These are phyloP conservation scores for Cladosporium austrohemisphaericum DNA, from an alignment of 2,329 filamentous ascomycete species.

Conservation along the genomic window DNA sequence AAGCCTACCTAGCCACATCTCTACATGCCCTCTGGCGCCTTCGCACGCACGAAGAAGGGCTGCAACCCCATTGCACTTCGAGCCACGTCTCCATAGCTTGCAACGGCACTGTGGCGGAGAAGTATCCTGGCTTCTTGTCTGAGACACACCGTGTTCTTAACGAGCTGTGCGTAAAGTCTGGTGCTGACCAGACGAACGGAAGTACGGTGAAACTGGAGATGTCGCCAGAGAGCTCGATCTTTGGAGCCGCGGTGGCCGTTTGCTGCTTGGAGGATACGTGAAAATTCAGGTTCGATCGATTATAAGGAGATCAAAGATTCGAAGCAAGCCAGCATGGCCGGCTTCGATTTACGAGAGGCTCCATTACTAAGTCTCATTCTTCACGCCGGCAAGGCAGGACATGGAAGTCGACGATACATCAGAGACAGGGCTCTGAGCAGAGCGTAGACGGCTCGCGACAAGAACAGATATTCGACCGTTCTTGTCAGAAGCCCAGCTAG, in stretches of 20 bases:
- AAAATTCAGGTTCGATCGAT: not conserved
- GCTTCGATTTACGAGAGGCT: no score
- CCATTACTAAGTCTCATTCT: no score
- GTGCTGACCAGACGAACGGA: slow-evolving; percentile 32
- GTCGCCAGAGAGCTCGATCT: slow-evolving; percentile 69
- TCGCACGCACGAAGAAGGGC: slow-evolving; percentile 45
- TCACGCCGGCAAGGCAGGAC: no score
- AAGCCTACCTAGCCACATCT: slow-evolving; percentile 59
- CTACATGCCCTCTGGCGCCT: slow-evolving; percentile 61
- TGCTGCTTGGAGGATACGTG: slow-evolving; percentile 23
- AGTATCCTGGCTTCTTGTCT: slow-evolving; percentile 65
- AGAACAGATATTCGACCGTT: no score
- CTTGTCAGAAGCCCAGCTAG: no score
- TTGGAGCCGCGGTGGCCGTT: slow-evolving; percentile 68
- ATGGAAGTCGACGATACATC: no score
- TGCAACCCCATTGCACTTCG: slow-evolving; percentile 28
- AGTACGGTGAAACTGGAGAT: slow-evolving; percentile 59
- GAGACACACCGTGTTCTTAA: slow-evolving; percentile 63
- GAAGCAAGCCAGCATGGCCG: no score
- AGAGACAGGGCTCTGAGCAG: no score
- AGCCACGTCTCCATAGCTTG: slow-evolving; percentile 59
- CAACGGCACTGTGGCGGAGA: slow-evolving; percentile 75
- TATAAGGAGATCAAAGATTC: no score
- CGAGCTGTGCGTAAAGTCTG: slow-evolving; percentile 46
- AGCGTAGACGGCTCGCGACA: no score